Evolutionary conservation across 2,329 filamentous ascomycete genomes (phyloP), one percentile per base, ranked within the genome.

Genomic region (Hypoxylon sp.): DNA sequence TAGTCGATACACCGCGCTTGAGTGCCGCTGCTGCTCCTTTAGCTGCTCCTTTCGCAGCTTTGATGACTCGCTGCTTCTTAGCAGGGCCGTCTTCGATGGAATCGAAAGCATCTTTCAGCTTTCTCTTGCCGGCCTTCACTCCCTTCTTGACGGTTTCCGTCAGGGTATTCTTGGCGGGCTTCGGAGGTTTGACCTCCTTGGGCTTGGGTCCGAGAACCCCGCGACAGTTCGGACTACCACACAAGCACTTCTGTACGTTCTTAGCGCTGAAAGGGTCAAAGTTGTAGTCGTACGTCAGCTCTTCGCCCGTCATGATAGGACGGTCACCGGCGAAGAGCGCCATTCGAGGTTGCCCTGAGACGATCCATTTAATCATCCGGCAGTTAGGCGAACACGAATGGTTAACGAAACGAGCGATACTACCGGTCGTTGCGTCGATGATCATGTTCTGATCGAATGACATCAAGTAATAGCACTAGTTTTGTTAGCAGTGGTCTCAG

Each of bases 371-470:
- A 73, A 97, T 93, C 94, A 99, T 98, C 66, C 91, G 88, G 79
- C 94, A 98, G 75, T 99, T 99, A 2, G 95, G 95, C 59, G 92
- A 90, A 79, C 95, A 99, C 17, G 93, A 97, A 77, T 99, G 95
- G 76, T 99, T 99, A 76, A 99, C 94, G 77, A 99, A 99, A 58
- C 95, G 91, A 73, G 95, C 94, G 78, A 98, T 97, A 69, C 92
- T 97, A 72, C 95, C 95, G 58, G 92, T 93, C 26, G 94, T 97
- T 32, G 94, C 95, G 80, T 99, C 95, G 68, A 99, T 97, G 72
- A 98, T 97, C 89, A 98, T 95, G 78, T 96, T 95, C 77, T 97
- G 93, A 75, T 98, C 94, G 75, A 98, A 97, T 58, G 93, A 93
- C 95, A 99, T 99, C 51, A 99, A 83, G 77, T 99, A 99, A 78